Conservation (phyloP, 495 filamentous ascomycete species). For the Penicillium arizonense region DNA sequence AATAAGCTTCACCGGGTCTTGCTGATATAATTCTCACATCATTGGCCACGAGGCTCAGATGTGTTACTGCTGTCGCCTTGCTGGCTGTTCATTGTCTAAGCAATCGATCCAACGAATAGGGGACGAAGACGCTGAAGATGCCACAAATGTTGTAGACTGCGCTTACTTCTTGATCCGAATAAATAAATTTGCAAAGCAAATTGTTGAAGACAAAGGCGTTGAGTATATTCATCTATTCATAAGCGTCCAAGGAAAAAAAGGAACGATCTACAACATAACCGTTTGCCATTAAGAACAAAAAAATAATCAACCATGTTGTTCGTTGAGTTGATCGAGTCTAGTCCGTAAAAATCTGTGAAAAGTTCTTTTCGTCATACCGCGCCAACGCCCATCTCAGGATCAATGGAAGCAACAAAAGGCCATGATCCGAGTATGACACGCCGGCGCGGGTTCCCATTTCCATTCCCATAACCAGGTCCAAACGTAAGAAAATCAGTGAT, state of each 20-base stretch:
- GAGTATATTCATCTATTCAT: conserved; percentile 30
- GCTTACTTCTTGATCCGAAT: not conserved
- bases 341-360: conserved; percentile 27
- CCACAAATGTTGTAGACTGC: not conserved
- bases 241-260: conserved; percentile 5
- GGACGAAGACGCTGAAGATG: no score
- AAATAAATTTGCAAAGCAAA: not conserved
- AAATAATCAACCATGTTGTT: conserved; percentile 10
- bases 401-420: no score
- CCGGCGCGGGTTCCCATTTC: not conserved
- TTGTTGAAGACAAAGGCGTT: conserved; percentile 8
- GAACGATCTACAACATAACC: conserved; percentile 31
- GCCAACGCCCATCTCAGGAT: not conserved
- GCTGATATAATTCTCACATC: no score
- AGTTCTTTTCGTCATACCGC: conserved; percentile 30
- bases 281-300: conserved; percentile 24
- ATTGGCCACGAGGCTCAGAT: no score
- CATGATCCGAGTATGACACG: conserved; percentile 2
- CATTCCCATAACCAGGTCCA: not conserved
- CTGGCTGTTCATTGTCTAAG: no score
- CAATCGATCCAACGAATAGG: no score
- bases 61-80: no score
- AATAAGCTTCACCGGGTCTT: no score
- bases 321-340: conserved; percentile 15
- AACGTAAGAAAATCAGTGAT: not conserved